Percentiles rank a stretch among this genome's conserved stretches.
These are phyloP conservation scores for Silybum marianum DNA, from an alignment of 129 eudicot species.

Conservation along the genomic window DNA sequence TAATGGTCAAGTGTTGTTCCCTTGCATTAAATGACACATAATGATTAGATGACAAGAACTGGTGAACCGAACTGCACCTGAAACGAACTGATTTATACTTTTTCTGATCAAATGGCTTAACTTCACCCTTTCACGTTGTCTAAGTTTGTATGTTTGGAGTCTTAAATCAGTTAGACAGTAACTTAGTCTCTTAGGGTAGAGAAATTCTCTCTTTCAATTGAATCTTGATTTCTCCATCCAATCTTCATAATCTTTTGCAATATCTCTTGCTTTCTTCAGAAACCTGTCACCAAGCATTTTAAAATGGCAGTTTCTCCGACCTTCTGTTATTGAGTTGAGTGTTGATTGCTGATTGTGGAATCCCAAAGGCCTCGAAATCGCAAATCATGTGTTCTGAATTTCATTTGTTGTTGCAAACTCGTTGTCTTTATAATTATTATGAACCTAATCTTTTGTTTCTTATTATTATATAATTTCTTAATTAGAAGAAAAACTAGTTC, in stretches of 20 bases:
- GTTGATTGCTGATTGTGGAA: not conserved
- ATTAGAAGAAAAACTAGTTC: not conserved
- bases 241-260: not conserved
- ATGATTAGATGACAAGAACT: not conserved
- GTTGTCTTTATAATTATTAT: not conserved
- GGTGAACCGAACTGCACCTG: not conserved
- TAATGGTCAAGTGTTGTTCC: not conserved
- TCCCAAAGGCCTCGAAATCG: not conserved
- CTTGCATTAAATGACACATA: not conserved
- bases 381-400: not conserved
- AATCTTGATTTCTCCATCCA: not conserved
- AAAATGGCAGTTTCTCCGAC: not conserved
- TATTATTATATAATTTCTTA: not conserved
- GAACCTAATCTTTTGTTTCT: not conserved
- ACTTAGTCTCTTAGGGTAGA: not conserved
- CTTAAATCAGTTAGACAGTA: not conserved
- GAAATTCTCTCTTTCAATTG: not conserved
- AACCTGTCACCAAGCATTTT: not conserved
- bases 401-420: slow-evolving; percentile 2
- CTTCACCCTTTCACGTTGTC: not conserved
- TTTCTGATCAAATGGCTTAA: not conserved
- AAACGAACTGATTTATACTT: not conserved
- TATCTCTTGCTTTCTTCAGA: not conserved
- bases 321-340: not conserved
- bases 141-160: not conserved